Evolutionary conservation across 306 rosid species (phyloP).

Genomic region (Castanea sativa): DNA sequence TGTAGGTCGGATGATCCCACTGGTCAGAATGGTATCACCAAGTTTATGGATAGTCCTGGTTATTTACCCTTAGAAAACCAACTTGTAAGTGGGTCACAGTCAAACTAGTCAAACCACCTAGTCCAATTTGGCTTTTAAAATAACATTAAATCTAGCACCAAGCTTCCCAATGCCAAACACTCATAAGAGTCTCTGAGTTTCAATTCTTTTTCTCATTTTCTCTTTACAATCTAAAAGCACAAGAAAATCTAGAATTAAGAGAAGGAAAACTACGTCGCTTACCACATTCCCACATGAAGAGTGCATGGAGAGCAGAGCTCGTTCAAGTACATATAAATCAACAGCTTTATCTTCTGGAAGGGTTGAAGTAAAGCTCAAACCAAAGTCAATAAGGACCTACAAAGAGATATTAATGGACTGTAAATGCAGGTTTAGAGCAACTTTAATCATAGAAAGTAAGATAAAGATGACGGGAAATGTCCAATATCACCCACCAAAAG

Average conservation of each 20-base stretch:
- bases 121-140: too few species aligned
- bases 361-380: conserved; percentile 84
- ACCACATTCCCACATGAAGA: conserved; percentile 92
- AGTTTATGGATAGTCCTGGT: too few species aligned
- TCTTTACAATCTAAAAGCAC: background rate
- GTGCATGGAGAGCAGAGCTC: conserved; percentile 89
- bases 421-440: conserved; percentile 18
- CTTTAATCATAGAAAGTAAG: conserved; percentile 3
- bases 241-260: background rate
- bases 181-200: background rate
- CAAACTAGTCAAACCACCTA: too few species aligned
- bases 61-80: too few species aligned
- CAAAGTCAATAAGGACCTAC: conserved; percentile 84
- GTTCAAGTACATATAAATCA: conserved; percentile 82
- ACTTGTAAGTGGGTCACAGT: too few species aligned
- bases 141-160: background rate
- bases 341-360: conserved; percentile 92
- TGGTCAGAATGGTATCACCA: too few species aligned
- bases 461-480: background rate
- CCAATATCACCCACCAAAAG: background rate
- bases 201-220: background rate
- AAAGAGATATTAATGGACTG: conserved; percentile 18
- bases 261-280: conserved; percentile 22
- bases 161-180: background rate
- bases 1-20: too few species aligned